Evolutionary conservation across 2,329 filamentous ascomycete species (phyloP).

Genomic region (Scedosporium dehoogii): DNA sequence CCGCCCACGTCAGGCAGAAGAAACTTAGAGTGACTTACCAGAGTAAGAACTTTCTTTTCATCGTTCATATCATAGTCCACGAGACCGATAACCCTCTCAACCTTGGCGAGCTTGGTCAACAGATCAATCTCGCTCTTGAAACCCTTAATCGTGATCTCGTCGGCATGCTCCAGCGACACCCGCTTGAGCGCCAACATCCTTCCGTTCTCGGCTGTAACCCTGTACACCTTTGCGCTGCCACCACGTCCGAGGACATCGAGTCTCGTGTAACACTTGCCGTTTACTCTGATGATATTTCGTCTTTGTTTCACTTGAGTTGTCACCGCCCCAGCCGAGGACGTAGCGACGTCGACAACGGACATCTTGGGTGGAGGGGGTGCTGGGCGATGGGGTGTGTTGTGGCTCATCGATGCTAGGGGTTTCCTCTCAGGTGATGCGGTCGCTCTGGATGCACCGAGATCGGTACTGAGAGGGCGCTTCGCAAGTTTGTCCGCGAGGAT

Average conservation of each 20-base stretch:
- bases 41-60: constrained; percentile 76
- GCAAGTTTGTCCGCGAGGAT: constrained; percentile 46
- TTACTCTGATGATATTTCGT: constrained; percentile 75
- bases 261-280: constrained; percentile 82
- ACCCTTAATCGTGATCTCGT: constrained; percentile 71
- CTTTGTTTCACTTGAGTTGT: constrained; percentile 65
- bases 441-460: constrained; percentile 24
- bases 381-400: constrained; percentile 66
- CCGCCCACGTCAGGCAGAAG: neutral
- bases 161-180: constrained; percentile 82
- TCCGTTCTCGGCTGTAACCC: constrained; percentile 93
- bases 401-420: constrained; percentile 41
- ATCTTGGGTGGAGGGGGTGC: constrained; percentile 86
- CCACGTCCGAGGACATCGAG: constrained; percentile 86
- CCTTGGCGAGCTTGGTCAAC: constrained; percentile 67
- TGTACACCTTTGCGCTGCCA: constrained; percentile 88
- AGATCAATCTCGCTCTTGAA: constrained; percentile 96
- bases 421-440: constrained; percentile 45
- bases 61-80: constrained; percentile 92
- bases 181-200: constrained; percentile 91
- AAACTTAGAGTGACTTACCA: constrained; percentile 43
- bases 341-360: constrained; percentile 89
- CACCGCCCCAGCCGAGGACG: constrained; percentile 69
- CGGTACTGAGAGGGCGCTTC: constrained; percentile 37
- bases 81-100: constrained; percentile 82